Base-by-base conservation (phyloP, 352 stramenopile genomes). In the Globisporangium spinosum region DNA sequence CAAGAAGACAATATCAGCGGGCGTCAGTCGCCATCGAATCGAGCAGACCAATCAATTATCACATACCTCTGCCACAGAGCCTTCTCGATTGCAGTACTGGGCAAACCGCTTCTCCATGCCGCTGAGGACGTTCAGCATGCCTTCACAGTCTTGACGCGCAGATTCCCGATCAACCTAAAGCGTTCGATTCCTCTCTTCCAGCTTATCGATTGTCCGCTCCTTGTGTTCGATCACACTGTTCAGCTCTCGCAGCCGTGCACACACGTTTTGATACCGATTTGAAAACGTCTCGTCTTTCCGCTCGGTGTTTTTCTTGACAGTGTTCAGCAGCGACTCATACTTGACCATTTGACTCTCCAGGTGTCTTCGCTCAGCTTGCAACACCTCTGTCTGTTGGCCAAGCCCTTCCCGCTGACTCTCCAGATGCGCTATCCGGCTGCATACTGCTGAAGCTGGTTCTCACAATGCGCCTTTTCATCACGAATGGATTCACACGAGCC, bases 91-190 rank as follows among this genome's bases (percentile, higher is more conserved):
- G 34, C 78, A 89, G 57, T 93, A 95, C 58, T 93, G 83, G 25
- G 76, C 89, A 23, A 95, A 64, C 62, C 93, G 87, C 40, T 91
- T 93, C 62, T 95, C 87, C 87, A 95, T 95, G 22, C 75, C 83
- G 23, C 77, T 90, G 55, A 95, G 79, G 34, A 95, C 87, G n/a
- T 80, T 79, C 3, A 95, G 58, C 83, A 95, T 95, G 6, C 85
- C 87, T 71, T 95, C 87, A 25, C 85, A 93, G 51, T 95, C 87
- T 34, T 90, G 80, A 1, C 82, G 77, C 8, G 88, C 82, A n/a
- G 73, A 69, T 3, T 93, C 87, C 0, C 91, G 63, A n/a, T 95
- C 87, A 20, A 69, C 49, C 23, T 81, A 77, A 2, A 89, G 40
- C 2, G 56, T 58, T 0, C 62, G 72, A 13, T 78, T 77, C 53